Evolutionary conservation across 2,329 filamentous ascomycete species (phyloP), one percentile per base, ranked within the genome.

Genomic region (Talaromyces sp.): DNA sequence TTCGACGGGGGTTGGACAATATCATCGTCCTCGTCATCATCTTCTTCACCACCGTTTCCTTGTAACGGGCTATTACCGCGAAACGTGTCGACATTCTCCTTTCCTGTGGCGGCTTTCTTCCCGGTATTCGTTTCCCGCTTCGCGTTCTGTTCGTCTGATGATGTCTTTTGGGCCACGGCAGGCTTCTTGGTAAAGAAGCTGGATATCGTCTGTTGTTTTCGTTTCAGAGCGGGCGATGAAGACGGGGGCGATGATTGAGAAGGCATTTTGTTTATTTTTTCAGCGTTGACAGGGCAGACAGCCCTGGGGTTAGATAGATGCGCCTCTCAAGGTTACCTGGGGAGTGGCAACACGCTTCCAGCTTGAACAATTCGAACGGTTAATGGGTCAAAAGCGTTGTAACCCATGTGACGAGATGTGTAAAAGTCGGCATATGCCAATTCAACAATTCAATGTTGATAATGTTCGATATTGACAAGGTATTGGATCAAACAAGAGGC

Each of bases 121-220:
- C 28, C 51, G n/a, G 30, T 32, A 7, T 65, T 57, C 28, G 54
- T 27, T 32, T 60, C 62, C 7, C 15, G n/a, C 19, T 65, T 25
- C 15, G 62, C 54, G 15, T 55, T 62, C 42, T 51, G 25, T 30
- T 58, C 60, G 27, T 65, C 65, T 0, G 64, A 64, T 1, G 65
- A 19, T 39, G 59, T 25, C 32, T 64, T 63, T 28, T 67, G 66
- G 2, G 67, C 64, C n/a, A 66, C 59, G 1, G 72, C 66, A 1
- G 76, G 64, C 62, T 84, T 88, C 15, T 85, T 86, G 0, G 86
- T 84, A 73, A 96, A 96, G 77, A 96, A 96, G 71, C 87, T 93
- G 3, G 91, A 95, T 64, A 97, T 88, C 0, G 91, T 91, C 66
- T 88, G 85, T 71, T 97, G 75, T 62, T 77, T 77, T 51, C 73